phyloP scores from a whole-genome alignment of 1,284 basidiomycete genomes.

The Anthracocystis setariae region DNA sequence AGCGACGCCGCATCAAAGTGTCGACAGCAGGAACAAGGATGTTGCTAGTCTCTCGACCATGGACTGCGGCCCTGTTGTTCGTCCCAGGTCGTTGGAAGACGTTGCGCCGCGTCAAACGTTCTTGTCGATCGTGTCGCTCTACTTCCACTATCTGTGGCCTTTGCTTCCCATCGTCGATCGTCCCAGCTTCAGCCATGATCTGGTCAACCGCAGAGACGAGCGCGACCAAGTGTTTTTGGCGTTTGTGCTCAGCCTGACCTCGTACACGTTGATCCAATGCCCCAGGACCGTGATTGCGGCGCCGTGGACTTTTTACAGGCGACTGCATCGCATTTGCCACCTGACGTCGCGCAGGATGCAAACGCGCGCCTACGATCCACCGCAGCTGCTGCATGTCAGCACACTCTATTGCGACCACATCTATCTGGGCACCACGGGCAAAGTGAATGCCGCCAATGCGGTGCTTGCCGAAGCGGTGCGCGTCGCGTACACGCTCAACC shows the following conservation, averaged over 20 bases:
- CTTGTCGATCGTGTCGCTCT: constrained; percentile 47
- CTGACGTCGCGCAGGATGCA: constrained; percentile 51
- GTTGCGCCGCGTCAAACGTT: constrained; percentile 55
- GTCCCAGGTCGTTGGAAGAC: constrained; percentile 52
- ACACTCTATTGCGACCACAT: constrained; percentile 60
- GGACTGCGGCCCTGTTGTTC: constrained; percentile 40
- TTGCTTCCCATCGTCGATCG: constrained; percentile 51
- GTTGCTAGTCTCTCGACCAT: constrained; percentile 21
- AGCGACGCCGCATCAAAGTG: background rate
- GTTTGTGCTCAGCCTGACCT: constrained; percentile 51
- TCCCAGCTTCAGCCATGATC: constrained; percentile 48
- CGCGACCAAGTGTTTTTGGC: constrained; percentile 47
- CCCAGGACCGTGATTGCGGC: constrained; percentile 50
- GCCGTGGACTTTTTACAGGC: constrained; percentile 45
- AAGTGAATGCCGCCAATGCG: constrained; percentile 51
- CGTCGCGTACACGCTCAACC: constrained; percentile 39
- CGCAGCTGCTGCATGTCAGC: constrained; percentile 46
- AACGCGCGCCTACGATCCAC: constrained; percentile 43
- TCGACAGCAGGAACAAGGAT: constrained; percentile 5
- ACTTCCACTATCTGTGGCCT: constrained; percentile 55
- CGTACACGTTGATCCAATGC: constrained; percentile 54
- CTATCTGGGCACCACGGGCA: constrained; percentile 50
- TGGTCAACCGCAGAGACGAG: constrained; percentile 50
- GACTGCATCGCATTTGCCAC: constrained; percentile 56
- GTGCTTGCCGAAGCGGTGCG: constrained; percentile 53